Percentiles rank a stretch among this genome's conserved stretches.
phyloP scores from a whole-genome alignment of 345 rosid species.

The Pugionium cornutum region DNA sequence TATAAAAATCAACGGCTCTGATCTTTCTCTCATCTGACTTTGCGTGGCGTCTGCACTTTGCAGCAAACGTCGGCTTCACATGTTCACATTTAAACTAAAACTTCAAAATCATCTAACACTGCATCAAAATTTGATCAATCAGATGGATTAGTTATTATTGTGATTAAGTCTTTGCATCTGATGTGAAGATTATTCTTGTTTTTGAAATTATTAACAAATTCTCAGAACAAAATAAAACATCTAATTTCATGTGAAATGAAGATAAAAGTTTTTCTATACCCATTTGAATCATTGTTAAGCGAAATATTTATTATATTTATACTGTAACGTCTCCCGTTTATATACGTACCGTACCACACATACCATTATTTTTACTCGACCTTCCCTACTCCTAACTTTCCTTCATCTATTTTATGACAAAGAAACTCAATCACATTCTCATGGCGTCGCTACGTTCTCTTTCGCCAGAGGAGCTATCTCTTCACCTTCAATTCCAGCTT shows the following conservation, averaged over 20 bases:
- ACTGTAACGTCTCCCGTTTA: slow-evolving; percentile 5
- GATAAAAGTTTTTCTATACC: too few species aligned
- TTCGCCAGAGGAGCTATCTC: slow-evolving; percentile 84
- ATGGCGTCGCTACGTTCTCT: slow-evolving; percentile 85
- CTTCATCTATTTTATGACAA: background rate
- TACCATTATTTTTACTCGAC: slow-evolving; percentile 9
- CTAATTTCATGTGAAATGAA: too few species aligned
- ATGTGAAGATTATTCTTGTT: too few species aligned
- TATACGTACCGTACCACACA: slow-evolving; percentile 18
- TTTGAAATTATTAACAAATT: too few species aligned
- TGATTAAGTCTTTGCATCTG: too few species aligned
- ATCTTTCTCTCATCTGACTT: slow-evolving; percentile 32
- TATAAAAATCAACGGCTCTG: slow-evolving; percentile 20
- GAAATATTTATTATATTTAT: background rate
- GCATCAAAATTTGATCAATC: too few species aligned
- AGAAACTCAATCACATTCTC: slow-evolving; percentile 29
- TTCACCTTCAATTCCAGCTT: slow-evolving; percentile 70
- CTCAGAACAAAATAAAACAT: too few species aligned
- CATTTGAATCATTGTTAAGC: too few species aligned
- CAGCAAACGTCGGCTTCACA: slow-evolving; percentile 29
- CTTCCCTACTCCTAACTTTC: slow-evolving; percentile 28
- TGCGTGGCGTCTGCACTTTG: slow-evolving; percentile 26
- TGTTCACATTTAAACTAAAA: too few species aligned
- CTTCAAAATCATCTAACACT: too few species aligned
- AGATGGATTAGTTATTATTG: too few species aligned